Conservation (phyloP, 2,329 filamentous ascomycete genomes). For the Clonostachys chloroleuca region DNA sequence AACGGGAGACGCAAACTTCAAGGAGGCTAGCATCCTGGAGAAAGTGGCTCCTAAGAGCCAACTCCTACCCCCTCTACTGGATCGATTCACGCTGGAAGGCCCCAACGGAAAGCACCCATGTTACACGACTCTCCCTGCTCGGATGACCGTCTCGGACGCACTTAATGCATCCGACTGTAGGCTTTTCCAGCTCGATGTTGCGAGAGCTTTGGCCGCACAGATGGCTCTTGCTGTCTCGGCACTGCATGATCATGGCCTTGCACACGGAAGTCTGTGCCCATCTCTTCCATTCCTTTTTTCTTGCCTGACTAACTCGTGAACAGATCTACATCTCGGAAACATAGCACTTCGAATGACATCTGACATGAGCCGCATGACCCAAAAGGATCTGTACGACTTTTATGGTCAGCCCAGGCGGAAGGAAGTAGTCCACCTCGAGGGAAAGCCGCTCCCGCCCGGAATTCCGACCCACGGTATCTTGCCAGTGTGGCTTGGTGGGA, state of each 20-base stretch:
- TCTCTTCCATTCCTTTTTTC: not conserved
- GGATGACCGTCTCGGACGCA: conserved; percentile 14
- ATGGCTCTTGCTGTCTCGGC: conserved; percentile 18
- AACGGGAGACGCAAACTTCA: conserved; percentile 11
- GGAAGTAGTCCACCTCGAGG: conserved; percentile 7
- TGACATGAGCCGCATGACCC: conserved; percentile 10
- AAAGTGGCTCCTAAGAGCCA: not conserved
- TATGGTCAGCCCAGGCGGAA: conserved; percentile 11
- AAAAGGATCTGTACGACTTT: conserved; percentile 12
- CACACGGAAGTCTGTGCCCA: conserved; percentile 18
- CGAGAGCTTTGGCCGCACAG: conserved; percentile 17
- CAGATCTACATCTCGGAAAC: conserved; percentile 26
- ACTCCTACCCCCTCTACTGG: conserved; percentile 1
- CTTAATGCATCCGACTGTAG: not conserved
- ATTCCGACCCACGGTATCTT: conserved; percentile 18
- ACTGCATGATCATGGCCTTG: conserved; percentile 17
- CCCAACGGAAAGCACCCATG: conserved; percentile 21
- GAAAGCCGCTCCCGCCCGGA: conserved; percentile 7
- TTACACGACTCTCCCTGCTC: conserved; percentile 12
- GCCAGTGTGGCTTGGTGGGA: conserved; percentile 23
- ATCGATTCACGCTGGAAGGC: conserved; percentile 15
- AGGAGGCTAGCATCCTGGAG: conserved; percentile 13
- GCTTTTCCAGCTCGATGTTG: conserved; percentile 16
- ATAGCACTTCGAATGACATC: conserved; percentile 17
- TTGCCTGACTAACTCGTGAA: not conserved